Evolutionary conservation across 2,329 filamentous ascomycete genomes (phyloP), one percentile per base, ranked within the genome.

Genomic region (Botrytis galanthina): DNA sequence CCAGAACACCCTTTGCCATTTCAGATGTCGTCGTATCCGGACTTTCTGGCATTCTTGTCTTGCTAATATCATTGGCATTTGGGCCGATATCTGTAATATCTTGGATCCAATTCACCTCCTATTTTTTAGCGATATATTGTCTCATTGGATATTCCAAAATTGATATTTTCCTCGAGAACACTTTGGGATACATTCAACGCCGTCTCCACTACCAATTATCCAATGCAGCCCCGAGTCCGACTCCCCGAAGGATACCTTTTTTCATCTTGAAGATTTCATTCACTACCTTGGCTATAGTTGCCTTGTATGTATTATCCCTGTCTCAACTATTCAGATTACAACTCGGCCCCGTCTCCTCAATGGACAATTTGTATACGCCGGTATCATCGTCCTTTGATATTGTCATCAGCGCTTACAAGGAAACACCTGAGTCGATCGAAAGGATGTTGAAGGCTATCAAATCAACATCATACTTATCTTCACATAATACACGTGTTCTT

Each of bases 401-500:
- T 32, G 79, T 80, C 4, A 71, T 80, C 7, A 75, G 75, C 42
- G 76, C 78, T 68, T 80, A 79, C 42, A 62, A 76, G 16, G 79
- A 80, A 73, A 71, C 74, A 22, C 76, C 75, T 1, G 32, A n/a
- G 29, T 74, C 74, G 9, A 71, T 80, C 16, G 73, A 74, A 62
- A 22, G 61, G 3, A 78, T 77, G 64, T 69, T 79, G 3, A 60
- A 74, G n/a, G 51, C 71, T n/a, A 62, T 80, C 37, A 77, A 76
- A 64, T 66, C 64, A 18, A 80, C 77, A 22, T 68, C 74, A 5
- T 74, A 75, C 39, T 71, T 80, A 57, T 72, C 59, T 7, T 76
- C 39, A 14, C 14, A 78, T 0, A 48, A 75, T 26, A 74, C 76
- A 12, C 74, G 75, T 16, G 64, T 79, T 64, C 77, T 78, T 9